Evolutionary conservation across 1,139 yeast genomes (phyloP), one percentile per base, ranked within the genome.

Genomic region (Candida albicans): DNA sequence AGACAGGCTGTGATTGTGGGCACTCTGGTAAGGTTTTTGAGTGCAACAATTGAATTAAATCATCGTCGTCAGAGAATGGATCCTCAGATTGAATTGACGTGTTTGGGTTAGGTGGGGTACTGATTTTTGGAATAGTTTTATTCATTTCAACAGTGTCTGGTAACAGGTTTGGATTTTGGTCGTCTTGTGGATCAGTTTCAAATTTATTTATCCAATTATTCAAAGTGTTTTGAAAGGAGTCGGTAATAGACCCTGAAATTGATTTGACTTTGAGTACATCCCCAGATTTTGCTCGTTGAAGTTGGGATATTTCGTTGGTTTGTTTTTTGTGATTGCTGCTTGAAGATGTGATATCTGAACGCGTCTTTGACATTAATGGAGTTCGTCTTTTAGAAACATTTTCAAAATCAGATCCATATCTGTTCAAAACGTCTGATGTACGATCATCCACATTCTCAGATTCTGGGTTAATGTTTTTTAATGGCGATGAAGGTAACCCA

Each of bases 11-110:
- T 25, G 31, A 35, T 37, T 18, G 22, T 5, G 5, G n/a, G n/a
- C n/a, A n/a, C n/a, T n/a, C n/a, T n/a, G n/a, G n/a, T n/a, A n/a
- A n/a, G n/a, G n/a, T n/a, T n/a, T 18, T 18, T 18, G 22, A 18
- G 22, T 18, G 48, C 25, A 56, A 41, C 1, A 55, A 52, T 2
- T 57, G 55, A 9, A 59, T 38, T 22, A 59, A 65, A 8, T 60
- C 63, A 36, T 65, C 70, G 40, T 70, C 73, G 46, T 67, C 73
- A 15, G 70, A 65, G 45, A 67, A 67, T 1, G 69, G 67, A 46
- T 67, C 70, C 5, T 58, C 63, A 5, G 54, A 50, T 15, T 38
- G 33, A 3, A 41, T 14, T 2, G 40, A 32, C n/a, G 32, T 34
- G 35, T 40, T 35, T 6, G 22, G 8, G 7, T 18, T 18, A 4